Percentiles rank a stretch among this genome's conserved stretches.
Evolutionary conservation across 106 monocot species (phyloP).

Genomic region (Apostasia shenzhenica): DNA sequence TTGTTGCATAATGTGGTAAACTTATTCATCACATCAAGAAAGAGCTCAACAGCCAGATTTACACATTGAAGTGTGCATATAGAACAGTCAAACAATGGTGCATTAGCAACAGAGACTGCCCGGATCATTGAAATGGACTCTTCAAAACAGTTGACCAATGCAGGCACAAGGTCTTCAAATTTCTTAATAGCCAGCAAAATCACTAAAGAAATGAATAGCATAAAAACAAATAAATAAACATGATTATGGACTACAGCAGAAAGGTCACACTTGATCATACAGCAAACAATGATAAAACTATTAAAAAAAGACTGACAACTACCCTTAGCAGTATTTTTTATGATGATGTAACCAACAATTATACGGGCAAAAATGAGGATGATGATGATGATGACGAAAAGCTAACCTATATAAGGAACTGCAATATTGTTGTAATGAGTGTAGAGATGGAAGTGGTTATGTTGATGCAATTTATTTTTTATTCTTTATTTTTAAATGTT

Average conservation of each 20-base stretch:
- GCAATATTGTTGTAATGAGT: too few species aligned
- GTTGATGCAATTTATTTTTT: too few species aligned
- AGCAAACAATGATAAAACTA: too few species aligned
- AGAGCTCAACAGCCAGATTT: constrained; percentile 35
- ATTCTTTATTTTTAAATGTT: background rate
- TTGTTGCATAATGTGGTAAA: background rate
- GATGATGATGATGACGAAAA: too few species aligned
- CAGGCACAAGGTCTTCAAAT: constrained; percentile 59
- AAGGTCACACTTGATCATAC: too few species aligned
- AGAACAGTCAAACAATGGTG: constrained; percentile 54
- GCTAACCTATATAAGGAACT: too few species aligned
- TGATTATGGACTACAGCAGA: too few species aligned
- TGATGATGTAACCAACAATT: too few species aligned
- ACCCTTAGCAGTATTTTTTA: too few species aligned
- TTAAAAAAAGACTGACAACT: too few species aligned
- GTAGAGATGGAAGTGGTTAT: too few species aligned
- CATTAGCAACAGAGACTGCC: constrained; percentile 26
- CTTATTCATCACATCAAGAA: constrained; percentile 21
- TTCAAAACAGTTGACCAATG: constrained; percentile 62
- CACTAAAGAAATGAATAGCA: constrained; percentile 19
- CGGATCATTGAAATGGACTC: constrained; percentile 40
- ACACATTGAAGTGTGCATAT: constrained; percentile 51
- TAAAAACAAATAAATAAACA: background rate
- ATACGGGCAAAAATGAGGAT: too few species aligned
- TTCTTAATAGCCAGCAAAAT: constrained; percentile 28